These are phyloP conservation scores for Stachybotrys chlorohalonatus DNA, from an alignment of 2,329 filamentous ascomycete species.

Conservation along the genomic window DNA sequence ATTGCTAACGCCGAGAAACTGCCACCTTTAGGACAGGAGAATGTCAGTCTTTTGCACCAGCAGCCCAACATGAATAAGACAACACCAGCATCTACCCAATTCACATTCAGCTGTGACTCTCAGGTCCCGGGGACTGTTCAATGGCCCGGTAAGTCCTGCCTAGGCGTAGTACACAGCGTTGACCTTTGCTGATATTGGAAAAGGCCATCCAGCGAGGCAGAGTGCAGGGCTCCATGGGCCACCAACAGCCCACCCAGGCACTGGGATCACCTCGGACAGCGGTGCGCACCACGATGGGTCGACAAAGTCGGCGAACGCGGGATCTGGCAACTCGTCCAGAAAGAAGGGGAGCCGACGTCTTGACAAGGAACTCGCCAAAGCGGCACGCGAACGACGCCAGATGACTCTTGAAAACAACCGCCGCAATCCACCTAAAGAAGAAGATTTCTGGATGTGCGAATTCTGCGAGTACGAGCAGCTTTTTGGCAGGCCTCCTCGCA, in stretches of 20 bases:
- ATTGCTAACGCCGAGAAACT: constrained; percentile 80
- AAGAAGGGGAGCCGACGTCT: constrained; percentile 54
- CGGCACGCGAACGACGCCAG: constrained; percentile 68
- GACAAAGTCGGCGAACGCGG: constrained; percentile 20
- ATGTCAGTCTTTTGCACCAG: constrained; percentile 68
- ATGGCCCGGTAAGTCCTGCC: constrained; percentile 50
- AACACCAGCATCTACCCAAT: constrained; percentile 71
- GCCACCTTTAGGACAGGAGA: constrained; percentile 62
- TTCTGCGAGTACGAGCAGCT: constrained; percentile 98
- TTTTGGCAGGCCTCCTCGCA: constrained; percentile 77
- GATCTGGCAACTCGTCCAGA: constrained; percentile 25
- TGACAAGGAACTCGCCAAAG: constrained; percentile 62
- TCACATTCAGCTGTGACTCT: constrained; percentile 93
- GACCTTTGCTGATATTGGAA: not conserved
- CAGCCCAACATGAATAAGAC: constrained; percentile 47
- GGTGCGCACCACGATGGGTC: constrained; percentile 22
- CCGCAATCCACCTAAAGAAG: constrained; percentile 57
- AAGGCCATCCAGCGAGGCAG: constrained; percentile 15
- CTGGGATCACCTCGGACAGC: not conserved
- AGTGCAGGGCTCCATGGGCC: constrained; percentile 4
- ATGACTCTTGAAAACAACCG: constrained; percentile 70
- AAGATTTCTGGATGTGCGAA: constrained; percentile 91
- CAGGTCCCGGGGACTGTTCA: constrained; percentile 73
- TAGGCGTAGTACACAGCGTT: not conserved
- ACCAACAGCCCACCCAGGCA: not conserved